phyloP scores from a whole-genome alignment of 305 asterid species.

The Salvia sclarea region DNA sequence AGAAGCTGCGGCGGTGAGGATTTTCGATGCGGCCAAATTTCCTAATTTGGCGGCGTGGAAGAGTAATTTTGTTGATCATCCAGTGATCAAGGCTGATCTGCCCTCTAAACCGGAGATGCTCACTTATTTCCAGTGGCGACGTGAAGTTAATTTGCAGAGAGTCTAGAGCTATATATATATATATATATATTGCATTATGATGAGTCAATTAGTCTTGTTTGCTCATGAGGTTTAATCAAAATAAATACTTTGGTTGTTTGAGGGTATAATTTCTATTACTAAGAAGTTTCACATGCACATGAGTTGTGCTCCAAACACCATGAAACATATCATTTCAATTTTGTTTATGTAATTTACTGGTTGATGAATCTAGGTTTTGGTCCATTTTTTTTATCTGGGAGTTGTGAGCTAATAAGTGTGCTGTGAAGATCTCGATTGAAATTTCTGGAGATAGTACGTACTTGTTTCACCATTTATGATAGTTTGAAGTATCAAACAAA shows the following conservation, averaged over 20 bases:
- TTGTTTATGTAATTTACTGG: too few relatives aligned
- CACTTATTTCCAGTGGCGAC: slow-evolving; percentile 32
- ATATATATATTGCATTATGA: too few relatives aligned
- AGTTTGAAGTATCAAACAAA: slow-evolving; percentile 16
- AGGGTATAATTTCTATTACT: too few relatives aligned
- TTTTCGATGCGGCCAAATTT: slow-evolving; percentile 37
- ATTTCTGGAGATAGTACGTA: slow-evolving; percentile 24
- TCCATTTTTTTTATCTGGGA: slow-evolving; percentile 41
- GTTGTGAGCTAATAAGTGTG: slow-evolving; percentile 38
- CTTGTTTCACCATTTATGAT: slow-evolving; percentile 16
- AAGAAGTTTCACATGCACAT: too few relatives aligned
- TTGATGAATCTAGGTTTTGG: slow-evolving; percentile 33
- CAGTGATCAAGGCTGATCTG: slow-evolving; percentile 32
- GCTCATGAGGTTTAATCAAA: too few relatives aligned
- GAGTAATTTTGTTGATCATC: slow-evolving; percentile 32
- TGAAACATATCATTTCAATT: too few relatives aligned
- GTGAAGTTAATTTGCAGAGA: background rate
- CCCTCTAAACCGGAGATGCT: slow-evolving; percentile 35
- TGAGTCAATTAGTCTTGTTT: too few relatives aligned
- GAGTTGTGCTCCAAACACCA: too few relatives aligned
- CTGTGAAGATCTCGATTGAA: slow-evolving; percentile 31
- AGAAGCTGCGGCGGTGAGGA: slow-evolving; percentile 33
- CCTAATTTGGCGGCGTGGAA: slow-evolving; percentile 39
- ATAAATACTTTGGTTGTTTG: too few relatives aligned
- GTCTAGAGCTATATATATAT: background rate